Percentiles rank a stretch among this genome's conserved stretches.
These are phyloP conservation scores for Dryas drummondii DNA, from an alignment of 306 rosid genomes.

Conservation along the genomic window DNA sequence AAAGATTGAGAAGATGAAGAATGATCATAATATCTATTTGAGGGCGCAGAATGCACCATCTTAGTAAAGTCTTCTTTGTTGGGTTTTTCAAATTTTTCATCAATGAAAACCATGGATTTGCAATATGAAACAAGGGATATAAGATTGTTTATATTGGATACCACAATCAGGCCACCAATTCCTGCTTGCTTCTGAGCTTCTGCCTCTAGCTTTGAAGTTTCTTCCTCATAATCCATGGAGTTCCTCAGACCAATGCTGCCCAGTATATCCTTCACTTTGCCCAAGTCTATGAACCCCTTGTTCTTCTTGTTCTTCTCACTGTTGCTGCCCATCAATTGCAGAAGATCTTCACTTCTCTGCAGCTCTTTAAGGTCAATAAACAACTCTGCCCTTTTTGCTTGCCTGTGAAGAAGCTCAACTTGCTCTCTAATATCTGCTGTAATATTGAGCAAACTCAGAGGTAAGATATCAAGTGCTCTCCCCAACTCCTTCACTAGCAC, in stretches of 20 bases:
- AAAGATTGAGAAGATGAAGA: conserved; percentile 57
- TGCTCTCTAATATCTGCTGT: conserved; percentile 72
- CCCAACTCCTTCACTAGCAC: conserved; percentile 80
- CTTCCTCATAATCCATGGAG: conserved; percentile 63
- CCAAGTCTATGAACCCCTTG: conserved; percentile 57
- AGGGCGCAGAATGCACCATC: conserved; percentile 39
- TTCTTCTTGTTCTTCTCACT: conserved; percentile 48
- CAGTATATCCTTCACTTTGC: conserved; percentile 53
- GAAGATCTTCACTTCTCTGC: conserved; percentile 61
- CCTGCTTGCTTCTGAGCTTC: conserved; percentile 91
- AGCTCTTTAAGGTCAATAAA: conserved; percentile 52
- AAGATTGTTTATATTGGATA: conserved; percentile 73
- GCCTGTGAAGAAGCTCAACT: conserved; percentile 79
- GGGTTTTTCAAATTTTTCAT: conserved; percentile 35
- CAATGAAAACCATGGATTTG: conserved; percentile 55
- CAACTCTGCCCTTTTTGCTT: conserved; percentile 62
- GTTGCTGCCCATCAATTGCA: conserved; percentile 60
- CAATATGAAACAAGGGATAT: conserved; percentile 63
- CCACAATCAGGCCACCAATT: conserved; percentile 77
- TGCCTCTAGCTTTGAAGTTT: conserved; percentile 67
- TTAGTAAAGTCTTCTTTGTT: conserved; percentile 27
- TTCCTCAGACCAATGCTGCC: conserved; percentile 64
- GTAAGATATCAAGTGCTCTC: conserved; percentile 80
- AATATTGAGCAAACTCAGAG: conserved; percentile 64
- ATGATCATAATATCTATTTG: conserved; percentile 32